These are phyloP conservation scores for Metschnikowia dekortorum DNA, from an alignment of 805 yeast genomes.

Conservation along the genomic window DNA sequence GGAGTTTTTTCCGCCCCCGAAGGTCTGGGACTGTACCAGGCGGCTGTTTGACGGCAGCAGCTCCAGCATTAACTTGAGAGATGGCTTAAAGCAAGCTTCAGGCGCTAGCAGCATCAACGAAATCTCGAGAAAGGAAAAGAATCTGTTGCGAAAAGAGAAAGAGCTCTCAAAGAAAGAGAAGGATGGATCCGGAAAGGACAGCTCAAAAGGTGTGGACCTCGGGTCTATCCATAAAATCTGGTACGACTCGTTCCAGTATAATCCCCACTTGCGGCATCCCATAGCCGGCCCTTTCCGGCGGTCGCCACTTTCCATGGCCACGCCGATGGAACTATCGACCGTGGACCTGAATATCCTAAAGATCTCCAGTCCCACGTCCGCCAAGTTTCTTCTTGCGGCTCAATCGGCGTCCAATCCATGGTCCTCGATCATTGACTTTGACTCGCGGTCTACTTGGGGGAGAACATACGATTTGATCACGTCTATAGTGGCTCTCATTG, in stretches of 20 bases:
- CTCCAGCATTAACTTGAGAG: background rate
- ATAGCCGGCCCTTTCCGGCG: conserved; percentile 32
- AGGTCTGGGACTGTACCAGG: background rate
- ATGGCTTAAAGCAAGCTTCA: background rate
- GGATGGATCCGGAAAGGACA: background rate
- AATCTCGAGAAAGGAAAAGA: background rate
- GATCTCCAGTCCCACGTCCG: conserved; percentile 25
- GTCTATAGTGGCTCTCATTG: conserved; percentile 58
- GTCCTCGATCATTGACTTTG: conserved; percentile 30
- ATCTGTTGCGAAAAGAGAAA: too few relatives aligned
- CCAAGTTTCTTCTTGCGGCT: conserved; percentile 26
- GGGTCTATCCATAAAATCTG: conserved; percentile 33
- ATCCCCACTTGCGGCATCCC: conserved; percentile 33
- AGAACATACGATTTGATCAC: conserved; percentile 63
- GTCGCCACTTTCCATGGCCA: conserved; percentile 31
- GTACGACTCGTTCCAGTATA: conserved; percentile 27
- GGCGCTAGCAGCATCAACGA: background rate
- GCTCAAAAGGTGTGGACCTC: conserved; percentile 6
- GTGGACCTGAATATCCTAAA: conserved; percentile 29
- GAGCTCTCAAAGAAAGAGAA: background rate
- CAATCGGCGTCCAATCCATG: conserved; percentile 27
- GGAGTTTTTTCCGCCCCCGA: conserved; percentile 14
- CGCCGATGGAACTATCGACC: conserved; percentile 32
- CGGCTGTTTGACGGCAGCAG: background rate
- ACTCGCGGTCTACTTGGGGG: conserved; percentile 38